Conservation (phyloP, 345 rosid genomes). For the Streptanthus diversifolius region DNA sequence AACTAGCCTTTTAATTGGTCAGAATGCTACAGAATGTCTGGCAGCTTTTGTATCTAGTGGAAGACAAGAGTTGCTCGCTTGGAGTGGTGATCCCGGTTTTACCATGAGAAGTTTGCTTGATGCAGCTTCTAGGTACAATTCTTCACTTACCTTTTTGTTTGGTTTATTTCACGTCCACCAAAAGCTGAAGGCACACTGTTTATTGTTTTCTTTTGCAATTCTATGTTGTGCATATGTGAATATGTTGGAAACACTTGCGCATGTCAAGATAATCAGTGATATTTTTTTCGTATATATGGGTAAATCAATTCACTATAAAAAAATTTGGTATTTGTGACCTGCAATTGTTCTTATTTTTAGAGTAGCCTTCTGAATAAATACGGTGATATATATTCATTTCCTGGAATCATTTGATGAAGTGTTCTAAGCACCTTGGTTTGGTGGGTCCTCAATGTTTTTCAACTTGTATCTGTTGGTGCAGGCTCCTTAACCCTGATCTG, state of each 20-base stretch:
- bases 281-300: background rate
- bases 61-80: slow-evolving; percentile 64
- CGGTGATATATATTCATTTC: background rate
- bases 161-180: slow-evolving; percentile 11
- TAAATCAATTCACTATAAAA: background rate
- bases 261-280: background rate
- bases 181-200: slow-evolving; percentile 4
- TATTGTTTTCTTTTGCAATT: slow-evolving; percentile 10
- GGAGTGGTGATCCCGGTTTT: slow-evolving; percentile 76
- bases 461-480: slow-evolving; percentile 33
- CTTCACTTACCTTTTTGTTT: slow-evolving; percentile 6
- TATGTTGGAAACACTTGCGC: background rate
- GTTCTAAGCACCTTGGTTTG: slow-evolving; percentile 15
- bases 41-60: slow-evolving; percentile 77
- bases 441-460: slow-evolving; percentile 10
- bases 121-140: slow-evolving; percentile 73
- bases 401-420: background rate
- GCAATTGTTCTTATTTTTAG: background rate
- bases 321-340: slow-evolving; percentile 2
- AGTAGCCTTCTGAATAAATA: background rate
- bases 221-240: slow-evolving; percentile 13
- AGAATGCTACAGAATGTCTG: slow-evolving; percentile 95
- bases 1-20: slow-evolving; percentile 35
- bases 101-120: slow-evolving; percentile 91
- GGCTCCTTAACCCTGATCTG: slow-evolving; percentile 84